These are phyloP conservation scores for Debaryomyces prosopidis DNA, from an alignment of 805 yeast genomes.

Conservation along the genomic window DNA sequence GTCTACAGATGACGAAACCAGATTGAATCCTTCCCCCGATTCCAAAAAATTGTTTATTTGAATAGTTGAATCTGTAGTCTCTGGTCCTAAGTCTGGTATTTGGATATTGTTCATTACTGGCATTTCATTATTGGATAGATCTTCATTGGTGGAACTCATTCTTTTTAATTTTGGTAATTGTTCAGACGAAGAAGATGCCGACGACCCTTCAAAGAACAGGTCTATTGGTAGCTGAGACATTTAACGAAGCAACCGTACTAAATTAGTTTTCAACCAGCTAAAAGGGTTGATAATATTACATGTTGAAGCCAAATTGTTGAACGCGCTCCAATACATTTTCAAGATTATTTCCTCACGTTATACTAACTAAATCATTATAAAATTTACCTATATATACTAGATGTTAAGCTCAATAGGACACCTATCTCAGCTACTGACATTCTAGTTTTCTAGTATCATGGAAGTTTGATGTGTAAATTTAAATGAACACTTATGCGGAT, in stretches of 20 bases:
- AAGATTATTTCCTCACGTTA: not conserved
- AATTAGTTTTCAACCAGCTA: no score
- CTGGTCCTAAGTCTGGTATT: not conserved
- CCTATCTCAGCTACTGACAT: no score
- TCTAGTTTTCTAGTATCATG: not conserved
- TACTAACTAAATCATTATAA: no score
- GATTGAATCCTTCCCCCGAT: not conserved
- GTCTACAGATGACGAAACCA: not conserved
- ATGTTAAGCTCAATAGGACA: not conserved
- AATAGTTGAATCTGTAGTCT: not conserved
- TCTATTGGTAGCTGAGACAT: conserved; percentile 1
- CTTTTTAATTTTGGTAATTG: not conserved
- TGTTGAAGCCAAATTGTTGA: not conserved
- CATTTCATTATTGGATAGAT: not conserved
- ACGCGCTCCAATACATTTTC: not conserved
- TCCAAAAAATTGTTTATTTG: not conserved
- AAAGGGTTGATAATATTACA: not conserved
- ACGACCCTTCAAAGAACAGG: not conserved
- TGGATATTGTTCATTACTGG: not conserved
- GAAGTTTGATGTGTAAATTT: not conserved
- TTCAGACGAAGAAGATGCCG: not conserved
- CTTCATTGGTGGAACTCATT: not conserved
- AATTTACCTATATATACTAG: not conserved
- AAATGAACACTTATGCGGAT: not conserved
- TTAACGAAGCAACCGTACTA: not conserved